Base-by-base conservation (phyloP, 2,329 filamentous ascomycete genomes). In the Penicillium sp. region DNA sequence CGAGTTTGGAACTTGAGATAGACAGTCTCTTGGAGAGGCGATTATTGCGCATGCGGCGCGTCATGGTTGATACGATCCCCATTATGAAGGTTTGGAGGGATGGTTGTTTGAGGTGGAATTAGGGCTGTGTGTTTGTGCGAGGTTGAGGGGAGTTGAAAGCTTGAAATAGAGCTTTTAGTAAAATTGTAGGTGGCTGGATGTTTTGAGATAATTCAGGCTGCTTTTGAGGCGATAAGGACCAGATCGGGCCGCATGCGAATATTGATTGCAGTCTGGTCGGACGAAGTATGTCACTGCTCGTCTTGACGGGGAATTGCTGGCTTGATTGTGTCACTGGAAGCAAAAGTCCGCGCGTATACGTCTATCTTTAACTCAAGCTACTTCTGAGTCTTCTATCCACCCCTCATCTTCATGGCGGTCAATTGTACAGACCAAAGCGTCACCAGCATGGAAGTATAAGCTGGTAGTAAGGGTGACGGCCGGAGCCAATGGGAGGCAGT, bases 41-140 rank as follows among this genome's bases (percentile, higher is more conserved):
- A 34, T 56, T 59, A 4, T 57, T 59, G 21, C 60, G 55, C 18
- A 65, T 40, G 27, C 55, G 55, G 32, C 54, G 62, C 9, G 53
- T n/a, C 5, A 65, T 27, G 7, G 60, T 59, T 10, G 58, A 51
- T 31, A 63, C 62, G 34, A 65, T 58, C 24, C 63, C 60, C 63
- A 65, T 65, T 18, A 31, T 56, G 24, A n/a, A 21, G 16, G 21
- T 18, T 38, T 56, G 24, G 22, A 21, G 16, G 21, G 11, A 24
- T 10, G 18, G 2, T 18, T 18, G 18, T 18, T 18, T n/a, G 4
- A 8, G 3, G 2, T 6, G 36, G 10, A 5, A 9, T 13, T 22
- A 10, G 9, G 3, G 10, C 18, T 40, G 18, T 14, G 24, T 27
- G 3, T 5, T 27, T 27, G 29, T 38, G 21, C 9, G 8, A 10